These are phyloP conservation scores for Acer campestre DNA, from an alignment of 345 rosid genomes.

Conservation along the genomic window DNA sequence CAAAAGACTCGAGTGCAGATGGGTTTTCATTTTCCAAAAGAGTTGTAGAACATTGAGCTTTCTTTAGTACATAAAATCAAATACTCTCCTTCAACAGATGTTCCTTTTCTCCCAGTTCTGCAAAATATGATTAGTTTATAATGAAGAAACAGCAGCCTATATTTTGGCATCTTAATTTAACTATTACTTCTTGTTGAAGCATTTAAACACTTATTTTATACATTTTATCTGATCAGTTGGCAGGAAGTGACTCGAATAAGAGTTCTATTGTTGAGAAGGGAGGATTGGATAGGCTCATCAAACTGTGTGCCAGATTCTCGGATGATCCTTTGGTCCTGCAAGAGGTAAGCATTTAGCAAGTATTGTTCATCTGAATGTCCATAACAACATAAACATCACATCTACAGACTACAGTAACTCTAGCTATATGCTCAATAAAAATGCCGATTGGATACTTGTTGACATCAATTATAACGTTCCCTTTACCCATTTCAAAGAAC, in stretches of 20 bases:
- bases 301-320: slow-evolving; percentile 65
- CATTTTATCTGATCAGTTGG: slow-evolving; percentile 58
- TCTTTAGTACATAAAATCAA: not conserved
- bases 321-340: slow-evolving; percentile 83
- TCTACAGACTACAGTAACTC: not conserved
- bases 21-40: not conserved
- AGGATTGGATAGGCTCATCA: slow-evolving; percentile 70
- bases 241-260: slow-evolving; percentile 93
- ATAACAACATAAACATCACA: not conserved
- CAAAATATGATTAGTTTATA: not conserved
- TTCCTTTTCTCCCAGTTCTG: not conserved
- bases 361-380: not conserved
- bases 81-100: not conserved
- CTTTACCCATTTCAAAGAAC: not conserved
- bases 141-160: not conserved
- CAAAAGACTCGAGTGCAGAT: not conserved
- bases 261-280: slow-evolving; percentile 71
- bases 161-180: not conserved
- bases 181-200: slow-evolving; percentile 11
- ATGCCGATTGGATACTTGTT: not conserved
- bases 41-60: not conserved
- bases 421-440: not conserved
- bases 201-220: slow-evolving; percentile 1
- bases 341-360: slow-evolving; percentile 56
- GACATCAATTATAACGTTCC: not conserved